Evolutionary conservation across 306 rosid genomes (phyloP).

Genomic region (Gastrolobium bilobum): DNA sequence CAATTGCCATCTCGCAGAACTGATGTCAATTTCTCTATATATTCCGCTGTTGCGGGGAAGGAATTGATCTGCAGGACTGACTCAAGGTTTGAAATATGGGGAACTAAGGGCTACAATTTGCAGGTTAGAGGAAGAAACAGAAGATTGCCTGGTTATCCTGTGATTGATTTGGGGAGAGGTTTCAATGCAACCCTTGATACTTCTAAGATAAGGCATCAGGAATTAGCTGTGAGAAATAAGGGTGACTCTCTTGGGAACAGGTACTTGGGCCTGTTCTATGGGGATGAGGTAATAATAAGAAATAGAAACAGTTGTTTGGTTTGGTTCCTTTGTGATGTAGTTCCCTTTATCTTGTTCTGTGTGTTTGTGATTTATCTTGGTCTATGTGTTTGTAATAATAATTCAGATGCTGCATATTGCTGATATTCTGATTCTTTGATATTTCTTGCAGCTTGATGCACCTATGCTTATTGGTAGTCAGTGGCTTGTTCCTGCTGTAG

Average conservation of each 20-base stretch:
- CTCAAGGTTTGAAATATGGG: constrained; percentile 90
- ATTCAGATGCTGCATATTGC: constrained; percentile 36
- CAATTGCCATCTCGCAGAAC: constrained; percentile 93
- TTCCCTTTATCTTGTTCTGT: background rate
- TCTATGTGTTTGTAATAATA: too few relatives aligned
- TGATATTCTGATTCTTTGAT: constrained; percentile 43
- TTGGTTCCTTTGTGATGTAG: background rate
- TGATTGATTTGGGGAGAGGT: constrained; percentile 72
- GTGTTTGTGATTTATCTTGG: background rate
- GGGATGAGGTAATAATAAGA: constrained; percentile 95
- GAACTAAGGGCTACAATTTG: constrained; percentile 82
- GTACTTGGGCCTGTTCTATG: constrained; percentile 76
- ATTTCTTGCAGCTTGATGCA: constrained; percentile 74
- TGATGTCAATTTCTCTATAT: constrained; percentile 84
- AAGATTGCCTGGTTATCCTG: constrained; percentile 84
- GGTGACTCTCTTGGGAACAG: constrained; percentile 65
- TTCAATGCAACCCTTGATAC: constrained; percentile 62
- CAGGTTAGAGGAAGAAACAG: constrained; percentile 88
- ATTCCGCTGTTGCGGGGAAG: constrained; percentile 83
- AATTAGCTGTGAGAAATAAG: constrained; percentile 45
- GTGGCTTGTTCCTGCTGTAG: constrained; percentile 81
- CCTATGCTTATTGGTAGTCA: constrained; percentile 74
- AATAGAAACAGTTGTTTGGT: constrained; percentile 16
- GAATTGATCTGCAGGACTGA: constrained; percentile 82
- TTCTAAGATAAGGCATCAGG: constrained; percentile 48